These are phyloP conservation scores for Penicillium paxilli DNA, from an alignment of 495 filamentous ascomycete species.

Conservation along the genomic window DNA sequence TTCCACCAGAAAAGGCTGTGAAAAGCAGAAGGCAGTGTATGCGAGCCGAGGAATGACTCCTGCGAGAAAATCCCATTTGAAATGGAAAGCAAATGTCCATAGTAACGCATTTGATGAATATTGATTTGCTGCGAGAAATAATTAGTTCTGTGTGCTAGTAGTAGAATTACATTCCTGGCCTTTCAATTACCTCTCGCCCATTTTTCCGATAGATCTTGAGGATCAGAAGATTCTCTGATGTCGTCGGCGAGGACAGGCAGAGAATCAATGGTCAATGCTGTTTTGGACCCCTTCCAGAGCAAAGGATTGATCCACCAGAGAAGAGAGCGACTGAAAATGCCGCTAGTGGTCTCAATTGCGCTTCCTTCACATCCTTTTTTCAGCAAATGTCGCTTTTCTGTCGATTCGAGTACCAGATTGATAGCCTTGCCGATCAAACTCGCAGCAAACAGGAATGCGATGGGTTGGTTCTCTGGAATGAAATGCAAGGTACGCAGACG, in stretches of 20 bases:
- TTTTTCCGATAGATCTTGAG: constrained; percentile 30
- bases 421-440: constrained; percentile 37
- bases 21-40: constrained; percentile 55
- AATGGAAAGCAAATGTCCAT: constrained; percentile 35
- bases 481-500: constrained; percentile 20
- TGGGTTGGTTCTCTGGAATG: constrained; percentile 4
- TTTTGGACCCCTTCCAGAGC: constrained; percentile 45
- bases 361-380: constrained; percentile 31
- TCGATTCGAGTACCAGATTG: constrained; percentile 48
- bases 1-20: constrained; percentile 62
- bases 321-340: constrained; percentile 46
- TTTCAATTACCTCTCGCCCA: constrained; percentile 31
- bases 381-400: constrained; percentile 49
- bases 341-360: constrained; percentile 53
- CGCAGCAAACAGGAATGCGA: constrained; percentile 18
- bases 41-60: constrained; percentile 50
- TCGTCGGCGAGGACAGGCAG: constrained; percentile 40
- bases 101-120: constrained; percentile 34
- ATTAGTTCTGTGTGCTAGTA: not conserved
- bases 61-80: constrained; percentile 35
- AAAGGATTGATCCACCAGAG: constrained; percentile 59
- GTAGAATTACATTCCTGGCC: not conserved
- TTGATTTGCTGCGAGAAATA: constrained; percentile 14
- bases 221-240: constrained; percentile 33
- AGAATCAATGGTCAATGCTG: constrained; percentile 38